These are phyloP conservation scores for Quercus tomentella DNA, from an alignment of 331 rosid species.

Conservation along the genomic window DNA sequence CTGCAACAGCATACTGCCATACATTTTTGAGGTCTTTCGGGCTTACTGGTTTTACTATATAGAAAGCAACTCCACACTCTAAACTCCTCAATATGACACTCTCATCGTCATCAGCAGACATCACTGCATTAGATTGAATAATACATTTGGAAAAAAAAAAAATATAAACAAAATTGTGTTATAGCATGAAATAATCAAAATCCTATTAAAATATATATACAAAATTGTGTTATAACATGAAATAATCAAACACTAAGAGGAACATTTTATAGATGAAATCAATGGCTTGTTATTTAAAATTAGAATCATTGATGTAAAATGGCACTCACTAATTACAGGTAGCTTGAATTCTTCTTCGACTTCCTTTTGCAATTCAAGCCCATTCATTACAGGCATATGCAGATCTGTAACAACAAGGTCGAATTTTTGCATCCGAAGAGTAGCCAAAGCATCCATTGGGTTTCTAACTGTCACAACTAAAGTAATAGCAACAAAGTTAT, in stretches of 20 bases:
- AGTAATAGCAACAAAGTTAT: neutral
- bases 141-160: neutral
- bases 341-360: conserved; percentile 44
- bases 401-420: conserved; percentile 60
- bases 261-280: no score
- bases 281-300: no score
- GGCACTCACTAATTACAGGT: conserved; percentile 59
- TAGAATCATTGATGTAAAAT: neutral
- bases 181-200: no score
- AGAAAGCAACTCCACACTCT: conserved; percentile 36
- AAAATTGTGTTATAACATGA: no score
- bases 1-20: conserved; percentile 41
- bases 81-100: conserved; percentile 36
- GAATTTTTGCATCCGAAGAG: conserved; percentile 41
- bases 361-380: conserved; percentile 47
- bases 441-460: conserved; percentile 51
- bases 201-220: no score
- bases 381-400: conserved; percentile 53
- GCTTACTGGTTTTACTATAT: conserved; percentile 49
- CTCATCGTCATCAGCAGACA: conserved; percentile 49
- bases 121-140: conserved; percentile 42
- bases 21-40: conserved; percentile 42
- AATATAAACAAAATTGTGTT: no score
- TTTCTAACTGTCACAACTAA: conserved; percentile 46
- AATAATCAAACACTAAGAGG: no score